Evolutionary conservation across 257 asterid genomes (phyloP).

Genomic region (Hygrophila difformis): DNA sequence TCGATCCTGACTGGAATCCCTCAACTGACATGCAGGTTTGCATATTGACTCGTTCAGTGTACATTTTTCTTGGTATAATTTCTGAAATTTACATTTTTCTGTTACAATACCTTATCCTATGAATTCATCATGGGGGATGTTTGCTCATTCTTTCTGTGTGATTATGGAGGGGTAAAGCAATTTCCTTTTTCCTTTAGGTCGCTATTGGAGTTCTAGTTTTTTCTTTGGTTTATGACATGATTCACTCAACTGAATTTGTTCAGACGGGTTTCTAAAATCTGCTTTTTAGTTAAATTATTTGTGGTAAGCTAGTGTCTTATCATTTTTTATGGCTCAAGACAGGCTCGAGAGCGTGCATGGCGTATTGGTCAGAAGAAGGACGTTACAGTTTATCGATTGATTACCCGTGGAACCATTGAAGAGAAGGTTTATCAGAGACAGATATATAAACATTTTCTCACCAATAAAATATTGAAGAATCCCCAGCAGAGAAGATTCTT

Average conservation of each 20-base stretch:
- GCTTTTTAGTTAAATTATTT: conserved; percentile 12
- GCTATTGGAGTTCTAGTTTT: not conserved
- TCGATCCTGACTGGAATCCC: conserved; percentile 99
- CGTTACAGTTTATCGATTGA: conserved; percentile 83
- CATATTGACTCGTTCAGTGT: conserved; percentile 7
- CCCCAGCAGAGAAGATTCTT: conserved; percentile 97
- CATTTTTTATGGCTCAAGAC: conserved; percentile 23
- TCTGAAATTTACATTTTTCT: conserved; percentile 6
- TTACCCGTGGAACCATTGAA: conserved; percentile 95
- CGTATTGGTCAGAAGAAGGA: conserved; percentile 97
- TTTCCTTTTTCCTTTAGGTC: not conserved
- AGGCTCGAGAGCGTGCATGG: conserved; percentile 99
- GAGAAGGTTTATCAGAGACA: conserved; percentile 99
- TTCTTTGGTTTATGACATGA: not conserved
- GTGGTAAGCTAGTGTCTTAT: conserved; percentile 9
- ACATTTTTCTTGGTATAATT: not conserved
- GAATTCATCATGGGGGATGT: not conserved
- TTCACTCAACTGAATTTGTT: conserved; percentile 8
- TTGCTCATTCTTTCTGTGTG: not conserved
- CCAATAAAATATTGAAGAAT: conserved; percentile 89
- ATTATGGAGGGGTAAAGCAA: not conserved
- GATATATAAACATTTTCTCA: conserved; percentile 91
- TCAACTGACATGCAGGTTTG: conserved; percentile 96
- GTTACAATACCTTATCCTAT: conserved; percentile 1
- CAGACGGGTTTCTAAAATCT: not conserved